These are phyloP conservation scores for Astrocystis sublimbata DNA, from an alignment of 495 filamentous ascomycete genomes.

Conservation along the genomic window DNA sequence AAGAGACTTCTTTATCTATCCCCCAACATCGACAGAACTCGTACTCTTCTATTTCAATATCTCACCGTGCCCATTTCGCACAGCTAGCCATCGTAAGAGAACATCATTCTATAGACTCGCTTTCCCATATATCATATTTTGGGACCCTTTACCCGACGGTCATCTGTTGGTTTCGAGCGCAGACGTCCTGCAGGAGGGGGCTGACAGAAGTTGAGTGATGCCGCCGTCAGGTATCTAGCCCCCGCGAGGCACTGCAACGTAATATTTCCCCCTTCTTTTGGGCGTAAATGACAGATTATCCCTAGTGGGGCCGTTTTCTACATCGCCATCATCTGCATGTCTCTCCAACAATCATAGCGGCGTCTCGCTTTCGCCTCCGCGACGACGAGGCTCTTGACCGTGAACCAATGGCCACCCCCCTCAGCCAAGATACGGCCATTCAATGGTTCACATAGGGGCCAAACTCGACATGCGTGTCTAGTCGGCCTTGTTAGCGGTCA, in stretches of 20 bases:
- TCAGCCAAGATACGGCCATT: not conserved
- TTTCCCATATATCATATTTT: not conserved
- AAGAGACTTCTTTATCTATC: not conserved
- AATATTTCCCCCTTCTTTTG: not conserved
- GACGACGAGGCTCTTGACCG: not conserved
- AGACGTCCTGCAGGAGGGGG: slow-evolving; percentile 4
- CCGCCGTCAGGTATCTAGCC: not conserved
- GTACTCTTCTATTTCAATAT: not conserved
- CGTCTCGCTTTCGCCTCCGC: not conserved
- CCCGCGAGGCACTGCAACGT: not conserved
- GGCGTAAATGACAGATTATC: not conserved
- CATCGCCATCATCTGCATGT: not conserved
- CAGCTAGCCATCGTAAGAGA: not conserved
- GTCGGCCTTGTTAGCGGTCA: not conserved
- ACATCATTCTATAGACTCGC: not conserved
- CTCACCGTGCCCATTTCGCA: not conserved
- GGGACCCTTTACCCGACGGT: not conserved
- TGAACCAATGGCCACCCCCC: slow-evolving; percentile 6
- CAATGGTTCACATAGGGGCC: not conserved
- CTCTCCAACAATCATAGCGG: not conserved
- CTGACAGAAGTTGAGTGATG: not conserved
- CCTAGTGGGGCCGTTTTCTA: not conserved
- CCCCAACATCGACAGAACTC: not conserved
- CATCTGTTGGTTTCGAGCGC: not conserved
- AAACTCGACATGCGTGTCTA: not conserved